A percentile compares a stretch with the other conserved stretches of the same genome.
Evolutionary conservation across 441 rosid species (phyloP).

Genomic region (Populus hybrid): DNA sequence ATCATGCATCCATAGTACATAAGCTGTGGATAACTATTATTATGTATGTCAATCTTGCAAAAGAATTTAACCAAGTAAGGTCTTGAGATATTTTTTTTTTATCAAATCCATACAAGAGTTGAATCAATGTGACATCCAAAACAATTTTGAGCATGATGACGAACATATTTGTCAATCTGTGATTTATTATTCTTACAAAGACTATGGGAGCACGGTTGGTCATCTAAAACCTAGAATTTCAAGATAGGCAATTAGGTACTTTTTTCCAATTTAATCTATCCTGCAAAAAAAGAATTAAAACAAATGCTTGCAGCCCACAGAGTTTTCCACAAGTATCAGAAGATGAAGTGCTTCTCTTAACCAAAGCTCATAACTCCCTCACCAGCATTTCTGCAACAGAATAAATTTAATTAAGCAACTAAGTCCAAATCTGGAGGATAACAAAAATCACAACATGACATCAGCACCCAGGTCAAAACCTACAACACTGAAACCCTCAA

Average conservation of each 20-base stretch:
- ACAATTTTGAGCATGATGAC: neutral
- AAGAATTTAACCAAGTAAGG: neutral
- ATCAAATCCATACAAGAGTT: neutral
- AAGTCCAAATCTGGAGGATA: slow-evolving; percentile 37
- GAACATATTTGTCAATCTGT: neutral
- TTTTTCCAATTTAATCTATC: slow-evolving; percentile 19
- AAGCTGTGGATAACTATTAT: neutral
- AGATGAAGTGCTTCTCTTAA: slow-evolving; percentile 49
- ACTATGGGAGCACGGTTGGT: slow-evolving; percentile 11
- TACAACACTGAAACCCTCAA: slow-evolving; percentile 46
- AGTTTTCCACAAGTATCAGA: slow-evolving; percentile 50
- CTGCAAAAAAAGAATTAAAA: slow-evolving; percentile 25
- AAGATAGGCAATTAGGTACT: slow-evolving; percentile 18
- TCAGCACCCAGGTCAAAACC: slow-evolving; percentile 50
- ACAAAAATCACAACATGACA: slow-evolving; percentile 38
- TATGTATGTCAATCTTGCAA: neutral
- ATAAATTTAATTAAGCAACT: slow-evolving; percentile 52
- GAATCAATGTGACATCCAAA: neutral
- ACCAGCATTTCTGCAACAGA: slow-evolving; percentile 74
- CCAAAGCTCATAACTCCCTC: slow-evolving; percentile 59
- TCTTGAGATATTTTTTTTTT: neutral
- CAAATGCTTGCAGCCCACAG: slow-evolving; percentile 36
- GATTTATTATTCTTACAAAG: slow-evolving; percentile 17
- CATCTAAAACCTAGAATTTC: slow-evolving; percentile 27
- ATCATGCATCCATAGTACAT: neutral